Conservation (phyloP, 2,329 filamentous ascomycete genomes). For the Pyrenochaeta sp. region DNA sequence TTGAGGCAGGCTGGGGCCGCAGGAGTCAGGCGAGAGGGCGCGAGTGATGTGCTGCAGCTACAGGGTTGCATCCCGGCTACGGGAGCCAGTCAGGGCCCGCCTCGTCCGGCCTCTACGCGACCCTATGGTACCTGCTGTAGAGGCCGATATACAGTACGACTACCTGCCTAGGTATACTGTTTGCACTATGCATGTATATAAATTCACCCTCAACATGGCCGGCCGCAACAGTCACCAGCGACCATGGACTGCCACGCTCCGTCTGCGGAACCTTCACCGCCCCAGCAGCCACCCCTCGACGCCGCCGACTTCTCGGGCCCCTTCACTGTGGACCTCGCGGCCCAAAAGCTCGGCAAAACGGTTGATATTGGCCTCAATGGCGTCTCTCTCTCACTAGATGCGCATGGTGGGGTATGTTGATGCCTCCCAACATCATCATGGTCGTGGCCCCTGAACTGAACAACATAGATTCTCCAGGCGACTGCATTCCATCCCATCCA, state of each 20-base stretch:
- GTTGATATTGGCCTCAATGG: constrained; percentile 15
- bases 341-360: constrained; percentile 11
- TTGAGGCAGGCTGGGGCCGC: too few relatives aligned
- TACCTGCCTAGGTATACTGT: too few relatives aligned
- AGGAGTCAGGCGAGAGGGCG: too few relatives aligned
- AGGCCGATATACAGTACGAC: too few relatives aligned
- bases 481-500: constrained; percentile 15
- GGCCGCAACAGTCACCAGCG: not conserved
- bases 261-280: too few relatives aligned
- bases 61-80: not conserved
- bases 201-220: too few relatives aligned
- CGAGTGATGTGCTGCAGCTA: not conserved
- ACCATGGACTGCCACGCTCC: constrained; percentile 4
- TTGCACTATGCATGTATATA: too few relatives aligned
- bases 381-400: constrained; percentile 13
- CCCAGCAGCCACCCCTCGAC: too few relatives aligned
- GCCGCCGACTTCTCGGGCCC: constrained; percentile 8
- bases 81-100: not conserved
- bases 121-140: not conserved
- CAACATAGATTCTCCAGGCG: constrained; percentile 15
- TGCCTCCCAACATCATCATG: not conserved
- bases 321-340: constrained; percentile 9
- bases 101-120: not conserved
- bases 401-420: constrained; percentile 7
- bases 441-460: too few relatives aligned